Evolutionary conservation across 169 alveolate genomes (phyloP), one percentile per base, ranked within the genome.

Genomic region (Cryptosporidium viatorum): DNA sequence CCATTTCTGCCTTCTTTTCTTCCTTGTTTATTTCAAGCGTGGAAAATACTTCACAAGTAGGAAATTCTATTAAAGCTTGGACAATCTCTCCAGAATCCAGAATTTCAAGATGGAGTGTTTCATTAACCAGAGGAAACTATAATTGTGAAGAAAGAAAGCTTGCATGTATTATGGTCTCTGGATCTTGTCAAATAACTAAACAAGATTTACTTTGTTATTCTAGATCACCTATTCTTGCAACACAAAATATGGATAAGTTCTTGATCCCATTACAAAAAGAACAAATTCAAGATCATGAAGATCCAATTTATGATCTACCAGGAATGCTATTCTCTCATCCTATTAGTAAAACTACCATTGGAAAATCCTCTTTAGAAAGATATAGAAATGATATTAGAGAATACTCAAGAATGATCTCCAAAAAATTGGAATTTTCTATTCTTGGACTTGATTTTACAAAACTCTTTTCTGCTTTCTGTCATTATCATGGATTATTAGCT

Each of bases 331-430:
- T 75, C 39, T 21, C 71, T 7, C 86, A 75, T 43, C 86, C 86
- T 12, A 75, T 75, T 1, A 75, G 86, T 45, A 55, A 21, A 14
- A 75, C 86, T 3, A 59, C 86, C 4, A 75, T 75, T 37, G 86
- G 86, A n/a, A 75, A 68, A 41, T 59, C 86, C 23, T 75, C 86
- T 59, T 43, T 75, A 31, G 73, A 75, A 8, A 33, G 86, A 23
- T 60, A 37, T 35, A 55, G 73, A 75, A 59, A 43, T 35, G 86
- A 75, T 37, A 75, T 75, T n/a, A 55, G 18, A 35, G 86, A 75
- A 23, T 75, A 75, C 45, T 41, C 51, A 5, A 43, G 59, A 18
- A 55, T 55, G 29, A 31, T 59, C 2, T 55, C 48, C n/a, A 37
- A 21, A 3, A 55, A 33, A 26, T 3, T 7, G 14, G 86, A 75